phyloP scores from a whole-genome alignment of 345 rosid species.

The Erodium maritimum region DNA sequence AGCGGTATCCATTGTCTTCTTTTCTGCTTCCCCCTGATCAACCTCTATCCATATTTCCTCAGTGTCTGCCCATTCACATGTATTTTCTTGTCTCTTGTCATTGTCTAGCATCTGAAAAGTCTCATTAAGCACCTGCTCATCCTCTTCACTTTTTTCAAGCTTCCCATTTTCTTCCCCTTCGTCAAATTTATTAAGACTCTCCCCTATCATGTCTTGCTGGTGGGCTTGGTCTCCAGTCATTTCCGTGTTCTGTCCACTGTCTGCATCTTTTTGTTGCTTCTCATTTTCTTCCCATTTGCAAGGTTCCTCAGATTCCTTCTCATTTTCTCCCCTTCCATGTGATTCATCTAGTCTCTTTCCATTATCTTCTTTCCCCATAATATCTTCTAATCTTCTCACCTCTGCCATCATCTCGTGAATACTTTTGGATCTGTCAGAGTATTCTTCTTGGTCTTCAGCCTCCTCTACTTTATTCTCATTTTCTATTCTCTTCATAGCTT shows the following conservation, averaged over 20 bases:
- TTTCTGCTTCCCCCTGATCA: conserved; percentile 4
- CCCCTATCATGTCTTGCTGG: not conserved
- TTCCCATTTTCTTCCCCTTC: conserved; percentile 1
- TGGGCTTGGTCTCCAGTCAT: not conserved
- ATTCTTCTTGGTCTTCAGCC: not conserved
- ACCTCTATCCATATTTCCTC: conserved; percentile 7
- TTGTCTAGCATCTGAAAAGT: conserved; percentile 11
- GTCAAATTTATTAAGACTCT: not conserved
- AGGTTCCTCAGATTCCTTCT: conserved; percentile 5
- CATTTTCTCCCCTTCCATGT: conserved; percentile 11
- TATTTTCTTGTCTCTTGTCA: conserved; percentile 13
- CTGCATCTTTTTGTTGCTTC: conserved; percentile 1
- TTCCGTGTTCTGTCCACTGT: not conserved
- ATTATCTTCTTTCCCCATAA: not conserved
- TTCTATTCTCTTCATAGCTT: conserved; percentile 3
- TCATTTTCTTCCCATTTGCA: conserved; percentile 7
- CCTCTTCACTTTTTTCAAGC: conserved; percentile 3
- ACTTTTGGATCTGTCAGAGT: conserved; percentile 7
- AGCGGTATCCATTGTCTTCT: conserved; percentile 4
- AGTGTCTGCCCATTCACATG: conserved; percentile 13
- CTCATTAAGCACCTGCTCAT: conserved; percentile 6
- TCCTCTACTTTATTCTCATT: too few species aligned
- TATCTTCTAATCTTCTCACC: not conserved
- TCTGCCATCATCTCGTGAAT: conserved; percentile 1
- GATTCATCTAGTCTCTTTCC: not conserved